phyloP scores from a whole-genome alignment of 805 yeast species.

The Starmerella geochares region DNA sequence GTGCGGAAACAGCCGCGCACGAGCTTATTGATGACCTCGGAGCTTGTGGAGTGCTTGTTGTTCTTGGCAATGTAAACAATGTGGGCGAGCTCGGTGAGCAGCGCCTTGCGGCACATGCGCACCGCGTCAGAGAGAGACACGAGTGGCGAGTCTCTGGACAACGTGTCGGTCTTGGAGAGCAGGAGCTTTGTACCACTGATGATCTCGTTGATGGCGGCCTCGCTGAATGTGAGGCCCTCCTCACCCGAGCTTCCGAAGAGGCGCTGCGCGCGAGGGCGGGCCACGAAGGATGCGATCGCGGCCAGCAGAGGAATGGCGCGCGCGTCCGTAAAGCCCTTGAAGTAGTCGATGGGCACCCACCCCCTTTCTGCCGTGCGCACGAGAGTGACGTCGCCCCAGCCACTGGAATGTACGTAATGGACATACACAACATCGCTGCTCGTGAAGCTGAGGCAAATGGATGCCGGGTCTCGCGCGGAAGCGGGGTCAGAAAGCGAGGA shows the following conservation, averaged over 20 bases:
- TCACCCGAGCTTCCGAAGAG: constrained; percentile 9
- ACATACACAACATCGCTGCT: constrained; percentile 33
- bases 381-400: constrained; percentile 38
- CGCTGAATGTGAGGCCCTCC: constrained; percentile 28
- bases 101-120: constrained; percentile 30
- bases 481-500: constrained; percentile 22
- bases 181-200: constrained; percentile 34
- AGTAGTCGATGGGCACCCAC: constrained; percentile 38
- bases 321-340: constrained; percentile 32
- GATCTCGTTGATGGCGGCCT: constrained; percentile 32
- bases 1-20: constrained; percentile 30
- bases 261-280: constrained; percentile 30
- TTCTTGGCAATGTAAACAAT: constrained; percentile 33
- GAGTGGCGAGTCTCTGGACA: constrained; percentile 30
- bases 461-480: constrained; percentile 28
- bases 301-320: constrained; percentile 33
- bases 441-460: constrained; percentile 31
- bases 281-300: constrained; percentile 31
- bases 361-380: constrained; percentile 33
- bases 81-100: constrained; percentile 35
- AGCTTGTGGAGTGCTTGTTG: constrained; percentile 29
- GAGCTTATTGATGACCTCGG: constrained; percentile 29
- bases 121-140: constrained; percentile 29
- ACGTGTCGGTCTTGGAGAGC: constrained; percentile 31
- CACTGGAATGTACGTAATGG: constrained; percentile 35